These are phyloP conservation scores for Ophiocordyceps camponoti-saundersi DNA, from an alignment of 2,329 filamentous ascomycete genomes.

Conservation along the genomic window DNA sequence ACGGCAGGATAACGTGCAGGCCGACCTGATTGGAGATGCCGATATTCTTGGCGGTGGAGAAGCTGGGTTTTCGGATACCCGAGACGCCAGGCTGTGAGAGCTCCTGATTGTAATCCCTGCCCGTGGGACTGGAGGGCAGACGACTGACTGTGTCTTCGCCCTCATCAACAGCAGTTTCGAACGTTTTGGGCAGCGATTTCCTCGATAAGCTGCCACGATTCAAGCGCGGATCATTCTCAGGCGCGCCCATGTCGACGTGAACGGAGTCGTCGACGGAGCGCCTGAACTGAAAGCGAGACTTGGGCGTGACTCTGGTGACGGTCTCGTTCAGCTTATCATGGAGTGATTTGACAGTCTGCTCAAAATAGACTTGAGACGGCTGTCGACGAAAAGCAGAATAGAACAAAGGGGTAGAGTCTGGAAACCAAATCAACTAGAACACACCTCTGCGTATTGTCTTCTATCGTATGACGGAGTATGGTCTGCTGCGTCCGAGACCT, in stretches of 20 bases:
- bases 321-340: slow-evolving; percentile 62
- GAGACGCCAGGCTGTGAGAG: slow-evolving; percentile 22
- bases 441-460: slow-evolving; percentile 64
- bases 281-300: slow-evolving; percentile 72
- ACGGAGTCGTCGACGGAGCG: slow-evolving; percentile 7
- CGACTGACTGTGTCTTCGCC: slow-evolving; percentile 18
- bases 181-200: slow-evolving; percentile 8
- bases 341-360: slow-evolving; percentile 59
- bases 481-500: slow-evolving; percentile 68
- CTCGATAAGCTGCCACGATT: slow-evolving; percentile 17
- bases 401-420: too few species aligned
- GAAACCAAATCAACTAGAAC: not conserved
- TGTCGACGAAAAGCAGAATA: too few species aligned
- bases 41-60: slow-evolving; percentile 43
- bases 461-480: slow-evolving; percentile 83
- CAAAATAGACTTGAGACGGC: not conserved
- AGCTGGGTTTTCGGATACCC: slow-evolving; percentile 40
- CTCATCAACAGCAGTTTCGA: slow-evolving; percentile 4
- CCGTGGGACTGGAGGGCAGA: slow-evolving; percentile 16
- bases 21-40: slow-evolving; percentile 48
- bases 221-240: slow-evolving; percentile 25
- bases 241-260: slow-evolving; percentile 24
- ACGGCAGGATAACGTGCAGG: slow-evolving; percentile 63
- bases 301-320: slow-evolving; percentile 50
- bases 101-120: slow-evolving; percentile 39